Base-by-base conservation (phyloP, 2,329 filamentous ascomycete genomes). In the Xylariaceae sp. region DNA sequence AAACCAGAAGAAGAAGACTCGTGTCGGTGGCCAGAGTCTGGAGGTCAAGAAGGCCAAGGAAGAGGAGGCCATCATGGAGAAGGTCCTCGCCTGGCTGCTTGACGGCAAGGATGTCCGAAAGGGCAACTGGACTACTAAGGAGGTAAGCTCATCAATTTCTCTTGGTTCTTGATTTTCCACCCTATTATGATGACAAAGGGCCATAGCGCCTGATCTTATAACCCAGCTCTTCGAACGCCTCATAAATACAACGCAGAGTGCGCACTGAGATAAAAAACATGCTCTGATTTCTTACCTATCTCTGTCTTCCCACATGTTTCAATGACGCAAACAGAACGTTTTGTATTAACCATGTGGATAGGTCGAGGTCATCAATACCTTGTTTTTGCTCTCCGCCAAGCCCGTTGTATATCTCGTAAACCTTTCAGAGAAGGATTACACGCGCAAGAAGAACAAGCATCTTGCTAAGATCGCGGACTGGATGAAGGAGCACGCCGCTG, bases 201-300 rank as follows among this genome's bases (percentile, higher is more conserved):
- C 90, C 87, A 83, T 81, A 80, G 78, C 83, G 90, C 91, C 92
- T 89, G 89, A 92, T 83, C 81, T 30, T 30, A 30, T 90, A 92
- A 96, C 94, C 94, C 94, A 99, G 94, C 94, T 99, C 94, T 89
- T 96, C 88, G 93, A 97, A 88, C 85, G 83, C 85, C 88, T 89
- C 86, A 83, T 78, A 78, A 76, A 78, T 68, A 79, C 77, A 85
- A 90, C 86, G 83, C 82, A 81, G 88, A 90, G 88, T 82, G 81
- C 82, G 84, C 86, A 74, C 78, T 97, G 93, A 95, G 92, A 97
- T 88, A 82, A 89, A 81, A 67, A 79, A 84, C 82, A 82, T 78
- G 78, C 75, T 86, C 89, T 91, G 89, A 90, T 77, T 62, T 4
- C 13, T 62, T 44, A 30, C 23, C 30, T 23, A 44, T 35, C 35